A percentile compares a stretch with the other conserved stretches of the same genome.
Evolutionary conservation across 257 asterid genomes (phyloP).

Genomic region (Solanum appendiculatum): DNA sequence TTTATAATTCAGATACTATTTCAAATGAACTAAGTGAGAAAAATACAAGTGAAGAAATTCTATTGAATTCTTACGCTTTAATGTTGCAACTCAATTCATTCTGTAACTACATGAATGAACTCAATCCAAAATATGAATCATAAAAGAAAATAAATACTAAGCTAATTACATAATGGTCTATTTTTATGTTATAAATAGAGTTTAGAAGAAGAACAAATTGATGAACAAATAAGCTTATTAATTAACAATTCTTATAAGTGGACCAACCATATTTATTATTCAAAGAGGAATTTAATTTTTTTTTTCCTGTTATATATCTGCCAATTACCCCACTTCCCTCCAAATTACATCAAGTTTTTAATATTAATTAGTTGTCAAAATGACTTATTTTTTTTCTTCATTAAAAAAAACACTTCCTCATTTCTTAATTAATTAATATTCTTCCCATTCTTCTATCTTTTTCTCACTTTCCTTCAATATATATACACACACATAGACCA

Average conservation of each 20-base stretch:
- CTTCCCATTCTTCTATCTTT: not conserved
- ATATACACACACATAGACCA: not conserved
- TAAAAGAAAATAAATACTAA: no score
- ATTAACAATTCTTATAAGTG: not conserved
- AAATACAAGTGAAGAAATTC: not conserved
- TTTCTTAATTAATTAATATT: not conserved
- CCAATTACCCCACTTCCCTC: not conserved
- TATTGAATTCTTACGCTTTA: no score
- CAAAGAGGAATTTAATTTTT: not conserved
- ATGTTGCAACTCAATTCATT: not conserved
- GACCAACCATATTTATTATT: not conserved
- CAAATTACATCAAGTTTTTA: not conserved
- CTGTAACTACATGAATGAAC: no score
- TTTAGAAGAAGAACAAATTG: not conserved
- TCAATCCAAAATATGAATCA: no score
- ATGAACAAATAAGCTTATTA: not conserved
- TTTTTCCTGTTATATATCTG: not conserved
- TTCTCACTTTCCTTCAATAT: not conserved
- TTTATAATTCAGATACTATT: not conserved
- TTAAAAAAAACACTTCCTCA: not conserved
- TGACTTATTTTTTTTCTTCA: not conserved
- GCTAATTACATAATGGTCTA: not conserved
- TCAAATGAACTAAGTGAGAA: not conserved
- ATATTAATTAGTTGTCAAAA: not conserved
- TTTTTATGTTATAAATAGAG: not conserved